Evolutionary conservation across 768 basidiomycete species (phyloP).

Genomic region (Leccinum variicolor): DNA sequence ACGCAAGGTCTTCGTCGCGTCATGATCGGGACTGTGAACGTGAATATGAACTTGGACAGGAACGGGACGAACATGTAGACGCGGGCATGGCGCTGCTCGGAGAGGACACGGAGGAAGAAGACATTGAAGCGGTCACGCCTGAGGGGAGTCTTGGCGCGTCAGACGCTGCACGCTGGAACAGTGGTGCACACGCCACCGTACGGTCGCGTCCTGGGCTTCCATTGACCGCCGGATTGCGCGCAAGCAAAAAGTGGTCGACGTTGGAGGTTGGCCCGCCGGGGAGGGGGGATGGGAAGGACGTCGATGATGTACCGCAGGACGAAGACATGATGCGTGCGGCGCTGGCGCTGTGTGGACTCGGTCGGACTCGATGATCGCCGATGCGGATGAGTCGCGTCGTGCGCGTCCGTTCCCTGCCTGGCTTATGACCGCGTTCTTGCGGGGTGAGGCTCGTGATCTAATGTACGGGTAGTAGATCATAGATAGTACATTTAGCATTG

Average conservation of each 20-base stretch:
- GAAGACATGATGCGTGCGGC: slow-evolving; percentile 73
- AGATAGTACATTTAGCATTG: slow-evolving; percentile 2
- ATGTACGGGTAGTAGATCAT: not conserved
- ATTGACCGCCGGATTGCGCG: not conserved
- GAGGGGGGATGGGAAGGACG: not conserved
- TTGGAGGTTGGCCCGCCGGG: not conserved
- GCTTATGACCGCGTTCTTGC: not conserved
- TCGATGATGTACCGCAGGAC: slow-evolving; percentile 37
- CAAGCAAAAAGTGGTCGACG: not conserved
- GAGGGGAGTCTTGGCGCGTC: slow-evolving; percentile 45
- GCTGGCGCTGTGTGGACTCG: slow-evolving; percentile 58
- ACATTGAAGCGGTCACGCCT: slow-evolving; percentile 63
- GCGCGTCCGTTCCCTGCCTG: not conserved
- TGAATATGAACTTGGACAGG: too few relatives aligned
- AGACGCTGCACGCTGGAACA: slow-evolving; percentile 39
- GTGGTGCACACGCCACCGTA: not conserved
- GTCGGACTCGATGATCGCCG: slow-evolving; percentile 22
- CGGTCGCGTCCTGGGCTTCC: not conserved
- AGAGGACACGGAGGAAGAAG: slow-evolving; percentile 63
- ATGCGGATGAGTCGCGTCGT: slow-evolving; percentile 9
- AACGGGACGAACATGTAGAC: not conserved
- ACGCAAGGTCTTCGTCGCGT: not conserved
- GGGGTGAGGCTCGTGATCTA: not conserved
- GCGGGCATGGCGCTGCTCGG: slow-evolving; percentile 11
- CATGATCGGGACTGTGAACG: slow-evolving; percentile 16